Evolutionary conservation across 2,329 filamentous ascomycete genomes (phyloP).

Genomic region (Neofusicoccum sp.): DNA sequence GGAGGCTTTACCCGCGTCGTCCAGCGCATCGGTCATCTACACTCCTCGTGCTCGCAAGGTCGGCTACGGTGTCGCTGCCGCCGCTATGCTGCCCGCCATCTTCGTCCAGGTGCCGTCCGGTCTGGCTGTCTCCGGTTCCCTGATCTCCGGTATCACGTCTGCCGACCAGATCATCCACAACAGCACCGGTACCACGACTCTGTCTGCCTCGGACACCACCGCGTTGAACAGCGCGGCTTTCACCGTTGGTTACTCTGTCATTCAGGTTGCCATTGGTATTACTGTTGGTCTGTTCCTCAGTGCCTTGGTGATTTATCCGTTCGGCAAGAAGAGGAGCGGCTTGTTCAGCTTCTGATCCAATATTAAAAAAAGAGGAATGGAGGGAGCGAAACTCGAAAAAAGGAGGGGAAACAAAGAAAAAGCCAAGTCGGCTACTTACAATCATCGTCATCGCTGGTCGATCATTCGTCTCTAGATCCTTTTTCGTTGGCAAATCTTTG

Average conservation of each 20-base stretch:
- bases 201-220: conserved; percentile 20
- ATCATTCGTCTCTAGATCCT: background rate
- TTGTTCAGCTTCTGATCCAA: conserved; percentile 38
- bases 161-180: conserved; percentile 55
- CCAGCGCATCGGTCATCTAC: conserved; percentile 17
- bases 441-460: background rate
- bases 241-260: conserved; percentile 47
- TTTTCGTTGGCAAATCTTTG: background rate
- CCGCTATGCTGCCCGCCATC: conserved; percentile 82
- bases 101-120: conserved; percentile 67
- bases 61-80: conserved; percentile 77
- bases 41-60: conserved; percentile 36
- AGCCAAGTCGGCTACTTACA: background rate
- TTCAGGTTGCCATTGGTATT: conserved; percentile 53
- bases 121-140: conserved; percentile 56
- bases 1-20: background rate
- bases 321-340: conserved; percentile 48
- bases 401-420: background rate
- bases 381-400: conserved; percentile 21
- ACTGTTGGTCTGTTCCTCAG: conserved; percentile 51
- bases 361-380: background rate
- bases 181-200: conserved; percentile 35
- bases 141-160: conserved; percentile 56
- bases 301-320: conserved; percentile 49
- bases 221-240: conserved; percentile 46